Base-by-base conservation (phyloP, 1,139 yeast genomes). In the Geotrichum fermentans region DNA sequence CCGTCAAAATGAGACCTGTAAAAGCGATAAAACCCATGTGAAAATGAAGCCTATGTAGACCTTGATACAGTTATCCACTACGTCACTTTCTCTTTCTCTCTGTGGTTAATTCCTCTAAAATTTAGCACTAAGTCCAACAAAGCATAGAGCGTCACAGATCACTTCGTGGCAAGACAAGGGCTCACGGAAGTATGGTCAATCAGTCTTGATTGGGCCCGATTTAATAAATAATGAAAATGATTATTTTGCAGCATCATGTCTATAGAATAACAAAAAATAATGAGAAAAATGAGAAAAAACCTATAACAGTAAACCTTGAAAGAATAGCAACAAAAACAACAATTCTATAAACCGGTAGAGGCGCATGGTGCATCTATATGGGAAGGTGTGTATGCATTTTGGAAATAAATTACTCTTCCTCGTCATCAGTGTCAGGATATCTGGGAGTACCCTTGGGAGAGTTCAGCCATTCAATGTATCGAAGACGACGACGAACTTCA, bases 381-480 rank as follows among this genome's bases (percentile, higher is more conserved):
- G 20, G 20, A n/a, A n/a, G n/a, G n/a, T n/a, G n/a, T n/a, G n/a
- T n/a, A n/a, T n/a, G n/a, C n/a, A n/a, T 7, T 32, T 32, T 10
- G 14, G 20, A 34, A 10, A 18, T 6, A 20, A 8, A 18, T 47
- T 61, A 60, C 48, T 80, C 83, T 40, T 81, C 92, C 68, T 90
- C 97, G 58, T 87, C 96, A 63, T 92, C 97, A 42, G 97, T 83
- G 64, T 92, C 96, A 22, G 75, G 81, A 8, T 96, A 95, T 65
- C 84, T 84, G 57, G 97, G 97, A 29, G 97, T 92, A 35, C 98
- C 98, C 79, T 92, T 92, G 56, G 97, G 96, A 59, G 95, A 81
- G 59, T 82, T 83, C 65, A 92, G 78, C 98, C 98, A 92, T 61
- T 87, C 96, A 54, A 92, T 74, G 69, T 92, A 85, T 71, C 97